Base-by-base conservation (phyloP, 129 eudicot species). In the Saussurea involucrata region DNA sequence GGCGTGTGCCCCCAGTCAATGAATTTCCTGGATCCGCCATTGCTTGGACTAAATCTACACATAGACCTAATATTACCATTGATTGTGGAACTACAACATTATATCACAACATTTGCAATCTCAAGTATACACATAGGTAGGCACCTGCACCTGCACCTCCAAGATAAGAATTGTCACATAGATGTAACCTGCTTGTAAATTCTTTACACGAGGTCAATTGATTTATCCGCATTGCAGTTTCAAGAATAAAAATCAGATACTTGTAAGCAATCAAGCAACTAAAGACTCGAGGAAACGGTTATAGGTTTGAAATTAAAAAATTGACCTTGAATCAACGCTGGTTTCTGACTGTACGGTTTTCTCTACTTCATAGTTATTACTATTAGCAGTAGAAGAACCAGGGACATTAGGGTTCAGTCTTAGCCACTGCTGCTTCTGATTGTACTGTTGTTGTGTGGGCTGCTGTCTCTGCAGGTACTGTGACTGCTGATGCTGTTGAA, bases 351-450 rank as follows among this genome's bases (percentile, higher is more conserved):
- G 90, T 12, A 83, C 84, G 15, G 86, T 70, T 68, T 83, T 83
- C 66, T 73, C 88, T 4, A 84, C 82, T 69, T 84, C 84, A 46
- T 40, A 72, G 57, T 61, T 67, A 55, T 42, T 80, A 76, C 11
- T 71, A 72, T 21, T 68, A 53, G 24, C 11, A 18, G 76, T 34
- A 68, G 80, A 69, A 24, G 82, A 64, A 33, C 64, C 74, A 63
- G 87, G 34, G 17, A 12, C 58, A 80, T 64, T 74, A 74, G 84
- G 81, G 80, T 82, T 76, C 69, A 83, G 24, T 79, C 76, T 79
- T 69, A 78, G 71, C 88, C 85, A 76, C 79, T 79, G 92, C 18
- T 82, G 91, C 61, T 87, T 84, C 68, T 80, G 87, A 71, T 69
- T 81, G 64, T 73, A 76, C 66, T 70, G 85, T 68, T 75, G 84